Conservation (phyloP, 73 alveolate genomes). For the Uronychia binucleata region DNA sequence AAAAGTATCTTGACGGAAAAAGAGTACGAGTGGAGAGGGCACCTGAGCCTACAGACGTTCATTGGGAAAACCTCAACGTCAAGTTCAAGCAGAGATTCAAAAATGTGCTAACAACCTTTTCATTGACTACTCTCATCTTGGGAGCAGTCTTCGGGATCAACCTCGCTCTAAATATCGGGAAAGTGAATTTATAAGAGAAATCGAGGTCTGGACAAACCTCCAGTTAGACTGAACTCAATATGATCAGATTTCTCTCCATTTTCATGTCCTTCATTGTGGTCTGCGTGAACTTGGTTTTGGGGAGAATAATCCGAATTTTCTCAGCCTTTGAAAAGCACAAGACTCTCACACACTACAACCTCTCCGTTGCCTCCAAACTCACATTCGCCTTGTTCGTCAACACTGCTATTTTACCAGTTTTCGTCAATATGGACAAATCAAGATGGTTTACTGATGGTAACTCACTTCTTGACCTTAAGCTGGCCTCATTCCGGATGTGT, state of each 20-base stretch:
- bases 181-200: constrained; percentile 40
- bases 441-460: constrained; percentile 43
- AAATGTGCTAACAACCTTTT: constrained; percentile 35
- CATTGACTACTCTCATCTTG: constrained; percentile 37
- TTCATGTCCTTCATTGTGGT: constrained; percentile 64
- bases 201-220: constrained; percentile 13
- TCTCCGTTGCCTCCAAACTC: constrained; percentile 72
- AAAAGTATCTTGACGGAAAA: background rate
- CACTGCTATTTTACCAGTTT: constrained; percentile 69
- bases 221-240: background rate
- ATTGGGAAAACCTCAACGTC: constrained; percentile 72
- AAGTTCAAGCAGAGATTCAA: constrained; percentile 16
- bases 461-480: background rate
- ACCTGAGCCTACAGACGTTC: constrained; percentile 84
- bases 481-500: constrained; percentile 58
- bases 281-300: constrained; percentile 48
- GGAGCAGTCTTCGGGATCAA: constrained; percentile 63
- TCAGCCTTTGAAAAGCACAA: constrained; percentile 63
- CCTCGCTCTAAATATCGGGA: constrained; percentile 50
- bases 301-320: constrained; percentile 52
- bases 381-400: constrained; percentile 67
- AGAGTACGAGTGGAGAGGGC: constrained; percentile 45
- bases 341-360: constrained; percentile 69
- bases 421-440: constrained; percentile 12
- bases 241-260: constrained; percentile 9